A percentile compares a stretch with the other conserved stretches of the same genome.
Evolutionary conservation across 192 early-diverging fungal species (phyloP).

Genomic region (Coemansia sp.): DNA sequence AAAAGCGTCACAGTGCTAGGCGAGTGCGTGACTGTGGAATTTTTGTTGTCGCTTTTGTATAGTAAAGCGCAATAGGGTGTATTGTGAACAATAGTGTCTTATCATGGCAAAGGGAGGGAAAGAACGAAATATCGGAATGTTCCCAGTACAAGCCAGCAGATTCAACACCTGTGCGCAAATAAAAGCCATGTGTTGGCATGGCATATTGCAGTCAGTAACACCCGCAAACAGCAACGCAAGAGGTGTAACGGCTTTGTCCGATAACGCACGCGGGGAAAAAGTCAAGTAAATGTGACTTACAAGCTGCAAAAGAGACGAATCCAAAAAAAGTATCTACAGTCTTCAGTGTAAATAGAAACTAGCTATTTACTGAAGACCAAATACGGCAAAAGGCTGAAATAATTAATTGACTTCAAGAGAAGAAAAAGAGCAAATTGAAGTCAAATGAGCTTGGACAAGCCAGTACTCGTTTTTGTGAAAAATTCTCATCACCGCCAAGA

Average conservation of each 20-base stretch:
- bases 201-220: not conserved
- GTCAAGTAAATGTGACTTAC: constrained; percentile 4
- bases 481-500: not conserved
- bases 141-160: too few relatives aligned
- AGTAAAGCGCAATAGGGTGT: not conserved
- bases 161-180: not conserved
- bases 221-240: too few relatives aligned
- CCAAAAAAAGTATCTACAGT: constrained; percentile 3
- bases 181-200: not conserved
- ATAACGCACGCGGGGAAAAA: not conserved
- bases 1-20: not conserved
- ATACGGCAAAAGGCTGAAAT: constrained; percentile 2
- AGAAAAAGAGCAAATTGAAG: constrained; percentile 5
- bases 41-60: constrained; percentile 1
- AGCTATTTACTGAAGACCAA: constrained; percentile 9
- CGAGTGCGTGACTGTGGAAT: not conserved
- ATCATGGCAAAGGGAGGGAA: not conserved
- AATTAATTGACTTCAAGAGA: constrained; percentile 4
- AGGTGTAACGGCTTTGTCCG: not conserved
- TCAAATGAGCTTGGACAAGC: not conserved
- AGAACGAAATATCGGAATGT: not conserved
- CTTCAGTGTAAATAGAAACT: constrained; percentile 6
- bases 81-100: constrained; percentile 5
- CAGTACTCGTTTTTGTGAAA: constrained; percentile 1
- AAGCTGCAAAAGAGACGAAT: constrained; percentile 4